Evolutionary conservation across 768 basidiomycete genomes (phyloP).

Genomic region (Phylloporus scabripes): DNA sequence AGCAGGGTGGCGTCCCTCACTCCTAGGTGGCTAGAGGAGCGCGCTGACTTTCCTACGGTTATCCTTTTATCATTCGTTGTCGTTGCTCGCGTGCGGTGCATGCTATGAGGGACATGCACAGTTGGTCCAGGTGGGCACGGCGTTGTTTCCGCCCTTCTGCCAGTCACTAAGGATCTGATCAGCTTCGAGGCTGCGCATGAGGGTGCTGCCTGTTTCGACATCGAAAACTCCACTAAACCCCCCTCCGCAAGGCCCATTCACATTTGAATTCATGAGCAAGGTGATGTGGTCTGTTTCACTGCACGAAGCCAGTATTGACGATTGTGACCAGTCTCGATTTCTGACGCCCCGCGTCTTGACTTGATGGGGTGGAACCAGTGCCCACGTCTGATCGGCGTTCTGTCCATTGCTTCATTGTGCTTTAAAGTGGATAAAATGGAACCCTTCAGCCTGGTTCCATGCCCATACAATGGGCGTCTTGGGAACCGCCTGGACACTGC

Average conservation of each 20-base stretch:
- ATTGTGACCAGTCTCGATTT: neutral
- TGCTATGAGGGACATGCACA: neutral
- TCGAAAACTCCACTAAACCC: neutral
- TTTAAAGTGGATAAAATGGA: neutral
- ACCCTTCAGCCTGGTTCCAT: neutral
- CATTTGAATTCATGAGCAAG: neutral
- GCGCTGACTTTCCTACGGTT: neutral
- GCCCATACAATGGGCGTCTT: neutral
- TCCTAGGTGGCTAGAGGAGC: neutral
- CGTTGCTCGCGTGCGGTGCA: neutral
- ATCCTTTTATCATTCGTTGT: constrained; percentile 2
- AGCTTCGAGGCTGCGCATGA: constrained; percentile 10
- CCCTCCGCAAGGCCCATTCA: neutral
- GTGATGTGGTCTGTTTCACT: neutral
- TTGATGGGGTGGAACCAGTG: neutral
- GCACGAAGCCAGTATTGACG: neutral
- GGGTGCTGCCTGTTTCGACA: constrained; percentile 5
- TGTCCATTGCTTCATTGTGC: neutral
- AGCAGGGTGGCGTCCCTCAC: neutral
- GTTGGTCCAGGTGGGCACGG: neutral
- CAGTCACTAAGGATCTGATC: constrained; percentile 1
- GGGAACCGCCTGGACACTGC: neutral
- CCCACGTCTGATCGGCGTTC: constrained; percentile 10
- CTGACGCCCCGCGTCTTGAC: neutral
- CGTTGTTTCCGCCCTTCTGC: neutral